Evolutionary conservation across 1,284 basidiomycete genomes (phyloP), one percentile per base, ranked within the genome.

Genomic region (Fomitopsis schrenkii): DNA sequence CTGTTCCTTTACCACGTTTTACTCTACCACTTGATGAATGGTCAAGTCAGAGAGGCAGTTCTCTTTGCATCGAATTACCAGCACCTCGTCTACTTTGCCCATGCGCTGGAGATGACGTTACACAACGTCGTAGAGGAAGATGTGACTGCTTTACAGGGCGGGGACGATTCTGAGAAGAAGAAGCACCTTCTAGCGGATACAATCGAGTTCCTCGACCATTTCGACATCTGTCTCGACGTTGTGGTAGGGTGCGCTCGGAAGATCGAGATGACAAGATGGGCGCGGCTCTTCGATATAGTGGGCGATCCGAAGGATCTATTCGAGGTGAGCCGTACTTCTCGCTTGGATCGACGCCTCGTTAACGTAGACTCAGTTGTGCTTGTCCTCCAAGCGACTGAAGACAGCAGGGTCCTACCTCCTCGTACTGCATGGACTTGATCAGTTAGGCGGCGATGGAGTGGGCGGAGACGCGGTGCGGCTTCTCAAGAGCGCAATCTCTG

Each of bases 161-260:
- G 62, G 14, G 60, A 60, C 30, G 65, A 62, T 26, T 54, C 61
- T 7, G 42, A 35, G 14, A 58, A 44, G 12, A 59, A 65, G 9
- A 76, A 79, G 50, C 75, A 80, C 19, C 78, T 90, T 2, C 76
- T 98, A 10, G 82, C 89, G 0, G 79, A 82, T 0, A 90, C 93
- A 1, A 83, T 98, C 58, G 91, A 93, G 64, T 99, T 99, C 71
- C 77, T 99, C 66, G 97, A 99, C 71, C 88, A 98, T 73, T 99
- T 98, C 72, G 90, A 94, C 62, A 89, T 86, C 58, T 85, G 91
- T 4, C 78, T 98, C 58, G 93, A 97, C 63, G 95, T 99, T 5
- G 93, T 99, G 1, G 97, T 98, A 8, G 90, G 93, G 6, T 98
- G 97, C 71, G 97, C 97, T 8, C 83, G 97, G 55, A 99, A 99